Evolutionary conservation across 768 basidiomycete genomes (phyloP).

Genomic region (Artomyces pyxidatus): DNA sequence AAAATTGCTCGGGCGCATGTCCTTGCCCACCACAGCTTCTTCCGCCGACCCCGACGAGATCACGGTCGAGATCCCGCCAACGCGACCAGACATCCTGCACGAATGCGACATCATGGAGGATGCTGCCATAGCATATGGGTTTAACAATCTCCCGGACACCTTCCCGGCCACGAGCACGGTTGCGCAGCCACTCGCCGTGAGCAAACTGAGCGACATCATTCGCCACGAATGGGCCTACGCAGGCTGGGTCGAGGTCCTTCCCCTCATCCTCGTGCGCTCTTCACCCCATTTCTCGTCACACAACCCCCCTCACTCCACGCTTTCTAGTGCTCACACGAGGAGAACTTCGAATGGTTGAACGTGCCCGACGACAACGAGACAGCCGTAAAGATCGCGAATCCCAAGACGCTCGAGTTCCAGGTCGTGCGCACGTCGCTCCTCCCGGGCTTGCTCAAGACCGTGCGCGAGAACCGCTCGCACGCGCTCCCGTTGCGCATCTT

Average conservation of each 20-base stretch:
- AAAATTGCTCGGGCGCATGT: constrained; percentile 77
- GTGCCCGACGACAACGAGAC: constrained; percentile 70
- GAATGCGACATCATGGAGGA: constrained; percentile 99
- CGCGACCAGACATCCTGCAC: constrained; percentile 96
- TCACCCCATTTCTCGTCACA: not conserved
- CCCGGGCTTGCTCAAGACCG: constrained; percentile 92
- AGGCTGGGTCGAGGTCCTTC: constrained; percentile 93
- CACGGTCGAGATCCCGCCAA: constrained; percentile 75
- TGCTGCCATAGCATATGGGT: constrained; percentile 94
- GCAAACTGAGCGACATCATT: constrained; percentile 83
- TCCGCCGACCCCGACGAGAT: constrained; percentile 56
- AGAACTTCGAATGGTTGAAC: constrained; percentile 94
- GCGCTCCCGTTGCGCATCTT: constrained; percentile 89
- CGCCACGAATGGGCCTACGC: constrained; percentile 89
- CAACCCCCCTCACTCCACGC: not conserved
- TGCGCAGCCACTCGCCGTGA: constrained; percentile 84
- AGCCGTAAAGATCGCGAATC: constrained; percentile 91
- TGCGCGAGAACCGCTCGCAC: constrained; percentile 94
- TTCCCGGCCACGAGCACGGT: constrained; percentile 95
- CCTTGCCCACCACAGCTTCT: constrained; percentile 50
- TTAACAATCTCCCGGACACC: constrained; percentile 88
- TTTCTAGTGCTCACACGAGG: constrained; percentile 89
- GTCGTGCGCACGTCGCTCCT: constrained; percentile 94
- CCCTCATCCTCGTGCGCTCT: constrained; percentile 76
- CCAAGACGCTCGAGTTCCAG: constrained; percentile 96